Evolutionary conservation across 768 basidiomycete species (phyloP), one percentile per base, ranked within the genome.

Genomic region (Imleria badia): DNA sequence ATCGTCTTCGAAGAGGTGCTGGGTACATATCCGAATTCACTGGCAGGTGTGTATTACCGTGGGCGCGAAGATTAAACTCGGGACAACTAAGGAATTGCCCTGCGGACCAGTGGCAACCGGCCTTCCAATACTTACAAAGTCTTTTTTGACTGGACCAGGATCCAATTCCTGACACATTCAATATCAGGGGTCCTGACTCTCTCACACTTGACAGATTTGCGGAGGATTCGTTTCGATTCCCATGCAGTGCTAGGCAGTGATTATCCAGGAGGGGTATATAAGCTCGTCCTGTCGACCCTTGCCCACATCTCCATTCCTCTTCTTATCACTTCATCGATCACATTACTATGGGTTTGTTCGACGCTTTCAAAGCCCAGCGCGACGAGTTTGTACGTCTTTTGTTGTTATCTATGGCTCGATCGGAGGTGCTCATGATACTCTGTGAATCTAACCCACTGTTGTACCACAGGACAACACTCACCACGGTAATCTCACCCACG

Each of bases 181-280:
- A 4, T 26, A 6, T 26, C 26, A 26, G 26, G 26, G 26, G 26
- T 26, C 26, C 26, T 26, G 26, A 26, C 26, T 26, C 26, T 26
- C 26, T 6, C 26, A 26, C 26, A 26, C 26, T 26, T 26, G 26
- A 26, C 26, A 26, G 26, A 26, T 26, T 26, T 6, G 26, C 6
- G 26, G 26, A 26, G 6, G 4, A 6, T 26, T 26, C 26, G 26
- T 26, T 26, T 26, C 26, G 4, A 26, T 26, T 6, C 26, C 26
- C 26, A 26, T 26, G 26, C 26, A 6, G 26, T 26, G 26, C 26
- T 26, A 26, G 26, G 26, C 26, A 26, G 65, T 31, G 47, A 45
- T 42, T 6, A 13, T 30, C n/a, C 38, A 17, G 34, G n/a, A 17
- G 49, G 48, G 52, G 48, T 68, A 66, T 68, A 60, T 66, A 60